Evolutionary conservation across 192 early-diverging fungal genomes (phyloP).

Genomic region (Neocallimastix lanati): DNA sequence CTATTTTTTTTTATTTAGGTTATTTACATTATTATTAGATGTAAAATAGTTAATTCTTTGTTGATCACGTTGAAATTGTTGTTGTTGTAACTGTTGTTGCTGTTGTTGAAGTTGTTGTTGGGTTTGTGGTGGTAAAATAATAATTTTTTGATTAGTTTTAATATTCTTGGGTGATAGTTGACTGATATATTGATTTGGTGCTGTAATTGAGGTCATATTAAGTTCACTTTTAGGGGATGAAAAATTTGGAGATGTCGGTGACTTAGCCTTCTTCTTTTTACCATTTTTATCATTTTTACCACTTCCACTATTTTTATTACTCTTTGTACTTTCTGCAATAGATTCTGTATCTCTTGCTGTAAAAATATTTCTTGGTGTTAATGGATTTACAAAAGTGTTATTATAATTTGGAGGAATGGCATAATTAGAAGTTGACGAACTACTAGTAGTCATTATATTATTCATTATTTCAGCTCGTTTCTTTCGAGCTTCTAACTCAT

Average conservation of each 20-base stretch:
- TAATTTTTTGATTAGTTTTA: neutral
- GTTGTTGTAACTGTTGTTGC: too few relatives aligned
- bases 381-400: neutral
- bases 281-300: neutral
- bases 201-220: neutral
- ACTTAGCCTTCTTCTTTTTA: neutral
- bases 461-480: neutral
- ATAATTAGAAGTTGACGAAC: too few relatives aligned
- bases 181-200: neutral
- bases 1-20: too few relatives aligned
- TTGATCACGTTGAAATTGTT: too few relatives aligned
- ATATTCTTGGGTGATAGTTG: neutral
- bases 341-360: neutral
- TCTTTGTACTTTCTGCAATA: neutral
- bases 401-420: too few relatives aligned
- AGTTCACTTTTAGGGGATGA: neutral
- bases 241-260: too few relatives aligned
- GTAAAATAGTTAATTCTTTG: too few relatives aligned
- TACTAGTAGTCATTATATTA: too few relatives aligned
- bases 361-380: neutral
- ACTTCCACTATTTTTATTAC: too few relatives aligned
- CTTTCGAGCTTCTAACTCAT: constrained; percentile 6
- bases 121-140: neutral
- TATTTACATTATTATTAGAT: too few relatives aligned
- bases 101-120: neutral